Percentiles rank a stretch among this genome's conserved stretches.
Evolutionary conservation across 768 basidiomycete species (phyloP).

Genomic region (Leucogyrophana mollusca): DNA sequence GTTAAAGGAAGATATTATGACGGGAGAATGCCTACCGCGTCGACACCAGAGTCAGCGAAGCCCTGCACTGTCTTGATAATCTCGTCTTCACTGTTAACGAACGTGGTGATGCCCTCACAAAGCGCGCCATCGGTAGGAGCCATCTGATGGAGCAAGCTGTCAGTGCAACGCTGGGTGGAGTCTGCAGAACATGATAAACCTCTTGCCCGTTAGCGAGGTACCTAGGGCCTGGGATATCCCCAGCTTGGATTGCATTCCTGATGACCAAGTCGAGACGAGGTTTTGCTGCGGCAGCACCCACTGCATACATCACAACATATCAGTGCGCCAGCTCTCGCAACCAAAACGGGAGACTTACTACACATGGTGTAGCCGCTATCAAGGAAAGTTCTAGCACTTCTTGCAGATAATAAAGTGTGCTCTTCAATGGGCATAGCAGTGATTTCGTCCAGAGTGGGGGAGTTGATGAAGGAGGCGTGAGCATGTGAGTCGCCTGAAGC

Average conservation of each 20-base stretch:
- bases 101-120: constrained; percentile 30
- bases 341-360: constrained; percentile 10
- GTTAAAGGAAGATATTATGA: background rate
- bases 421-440: constrained; percentile 29
- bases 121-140: constrained; percentile 31
- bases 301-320: constrained; percentile 4
- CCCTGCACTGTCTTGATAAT: constrained; percentile 22
- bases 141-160: constrained; percentile 19
- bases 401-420: constrained; percentile 28
- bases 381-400: constrained; percentile 31
- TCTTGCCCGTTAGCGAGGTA: constrained; percentile 35
- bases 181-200: constrained; percentile 13
- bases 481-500: constrained; percentile 31
- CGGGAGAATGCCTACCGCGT: constrained; percentile 12
- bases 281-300: constrained; percentile 36
- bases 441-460: constrained; percentile 29
- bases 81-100: constrained; percentile 28
- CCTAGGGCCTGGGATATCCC: constrained; percentile 34
- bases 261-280: constrained; percentile 31
- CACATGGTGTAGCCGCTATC: constrained; percentile 40
- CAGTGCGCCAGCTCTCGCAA: background rate
- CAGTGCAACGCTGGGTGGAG: no score
- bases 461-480: constrained; percentile 30
- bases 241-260: constrained; percentile 32
- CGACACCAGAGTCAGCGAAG: constrained; percentile 22